phyloP scores from a whole-genome alignment of 2,329 filamentous ascomycete genomes.

The Fusarium sp. region DNA sequence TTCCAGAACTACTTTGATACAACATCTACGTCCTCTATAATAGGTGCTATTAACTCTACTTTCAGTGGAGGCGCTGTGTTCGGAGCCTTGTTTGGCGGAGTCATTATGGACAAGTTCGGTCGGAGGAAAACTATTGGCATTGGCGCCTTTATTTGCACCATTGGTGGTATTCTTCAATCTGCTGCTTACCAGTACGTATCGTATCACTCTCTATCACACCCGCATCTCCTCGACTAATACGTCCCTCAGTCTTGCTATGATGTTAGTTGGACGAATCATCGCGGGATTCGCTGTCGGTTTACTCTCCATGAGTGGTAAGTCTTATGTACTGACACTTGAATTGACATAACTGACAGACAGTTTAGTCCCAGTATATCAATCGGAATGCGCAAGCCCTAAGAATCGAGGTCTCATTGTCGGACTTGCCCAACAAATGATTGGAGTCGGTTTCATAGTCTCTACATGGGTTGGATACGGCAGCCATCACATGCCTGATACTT shows the following conservation, averaged over 20 bases:
- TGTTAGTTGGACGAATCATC: slow-evolving; percentile 44
- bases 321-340: slow-evolving; percentile 39
- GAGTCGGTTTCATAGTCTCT: slow-evolving; percentile 65
- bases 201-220: slow-evolving; percentile 43
- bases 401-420: slow-evolving; percentile 60
- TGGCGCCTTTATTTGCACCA: slow-evolving; percentile 61
- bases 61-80: slow-evolving; percentile 55
- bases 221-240: slow-evolving; percentile 62
- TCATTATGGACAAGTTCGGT: slow-evolving; percentile 68
- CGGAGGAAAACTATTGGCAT: slow-evolving; percentile 66
- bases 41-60: slow-evolving; percentile 71
- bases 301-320: slow-evolving; percentile 57
- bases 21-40: slow-evolving; percentile 53
- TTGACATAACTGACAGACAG: slow-evolving; percentile 58
- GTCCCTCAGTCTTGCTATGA: slow-evolving; percentile 44
- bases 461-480: slow-evolving; percentile 56
- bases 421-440: slow-evolving; percentile 66
- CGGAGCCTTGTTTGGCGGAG: slow-evolving; percentile 43
- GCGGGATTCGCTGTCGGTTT: slow-evolving; percentile 45
- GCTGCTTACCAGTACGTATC: slow-evolving; percentile 54
- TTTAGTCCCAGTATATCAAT: slow-evolving; percentile 44
- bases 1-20: slow-evolving; percentile 68
- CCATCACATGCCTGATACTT: slow-evolving; percentile 43
- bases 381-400: slow-evolving; percentile 43
- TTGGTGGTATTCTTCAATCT: slow-evolving; percentile 67